phyloP scores from a whole-genome alignment of 768 basidiomycete species.

The Neoboletus brunneissimus region DNA sequence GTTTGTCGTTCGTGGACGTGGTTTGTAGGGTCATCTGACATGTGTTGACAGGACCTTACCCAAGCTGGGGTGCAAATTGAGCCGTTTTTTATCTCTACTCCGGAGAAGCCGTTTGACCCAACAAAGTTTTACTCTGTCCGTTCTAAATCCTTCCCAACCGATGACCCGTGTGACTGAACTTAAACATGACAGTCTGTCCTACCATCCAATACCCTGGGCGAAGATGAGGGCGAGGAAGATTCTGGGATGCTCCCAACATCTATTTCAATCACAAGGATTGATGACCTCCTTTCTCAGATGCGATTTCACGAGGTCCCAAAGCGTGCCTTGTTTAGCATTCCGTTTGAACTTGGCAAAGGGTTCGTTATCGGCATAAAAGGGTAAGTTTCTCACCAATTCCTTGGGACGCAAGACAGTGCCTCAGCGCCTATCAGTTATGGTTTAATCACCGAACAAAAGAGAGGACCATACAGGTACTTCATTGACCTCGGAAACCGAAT shows the following conservation, averaged over 20 bases:
- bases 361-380: slow-evolving; percentile 82
- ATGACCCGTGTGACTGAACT: slow-evolving; percentile 6
- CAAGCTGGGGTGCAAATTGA: slow-evolving; percentile 78
- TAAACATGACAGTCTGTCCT: slow-evolving; percentile 52
- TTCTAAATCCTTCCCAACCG: not conserved
- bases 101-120: slow-evolving; percentile 65
- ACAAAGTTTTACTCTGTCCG: slow-evolving; percentile 78
- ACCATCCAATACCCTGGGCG: slow-evolving; percentile 46
- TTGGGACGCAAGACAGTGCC: not conserved
- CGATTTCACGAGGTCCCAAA: slow-evolving; percentile 80
- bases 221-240: slow-evolving; percentile 45
- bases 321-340: slow-evolving; percentile 76
- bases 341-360: slow-evolving; percentile 72
- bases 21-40: not conserved
- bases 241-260: slow-evolving; percentile 59
- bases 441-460: slow-evolving; percentile 84
- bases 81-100: slow-evolving; percentile 83
- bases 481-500: slow-evolving; percentile 71
- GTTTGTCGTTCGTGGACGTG: slow-evolving; percentile 37
- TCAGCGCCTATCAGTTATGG: slow-evolving; percentile 61
- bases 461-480: slow-evolving; percentile 79
- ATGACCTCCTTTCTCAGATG: slow-evolving; percentile 78
- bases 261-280: slow-evolving; percentile 73
- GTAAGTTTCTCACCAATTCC: slow-evolving; percentile 37
- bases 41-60: slow-evolving; percentile 61